Conservation (phyloP, 2,329 filamentous ascomycete species). For the Beauveria sp. region DNA sequence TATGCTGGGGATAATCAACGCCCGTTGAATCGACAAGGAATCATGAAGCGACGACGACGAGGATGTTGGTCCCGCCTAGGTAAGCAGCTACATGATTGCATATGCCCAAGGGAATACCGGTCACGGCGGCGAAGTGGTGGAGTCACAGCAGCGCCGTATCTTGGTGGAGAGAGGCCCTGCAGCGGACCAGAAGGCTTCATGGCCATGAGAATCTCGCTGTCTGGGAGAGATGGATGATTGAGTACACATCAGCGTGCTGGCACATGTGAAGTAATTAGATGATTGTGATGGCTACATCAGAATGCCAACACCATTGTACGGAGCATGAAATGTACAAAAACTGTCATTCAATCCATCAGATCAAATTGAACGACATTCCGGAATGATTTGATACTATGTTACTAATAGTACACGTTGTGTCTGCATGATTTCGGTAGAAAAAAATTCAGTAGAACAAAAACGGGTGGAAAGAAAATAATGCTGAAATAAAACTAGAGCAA, state of each 20-base stretch:
- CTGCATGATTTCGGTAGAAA: background rate
- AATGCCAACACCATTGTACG: background rate
- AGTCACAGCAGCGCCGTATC: background rate
- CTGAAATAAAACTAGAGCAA: background rate
- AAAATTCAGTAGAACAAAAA: background rate
- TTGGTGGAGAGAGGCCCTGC: constrained; percentile 2
- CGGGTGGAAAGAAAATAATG: too few relatives aligned
- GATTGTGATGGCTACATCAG: too few relatives aligned
- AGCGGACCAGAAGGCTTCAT: background rate
- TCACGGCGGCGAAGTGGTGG: constrained; percentile 6
- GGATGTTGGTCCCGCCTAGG: background rate
- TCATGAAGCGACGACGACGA: background rate
- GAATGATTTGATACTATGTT: background rate
- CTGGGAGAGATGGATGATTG: background rate
- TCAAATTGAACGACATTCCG: background rate
- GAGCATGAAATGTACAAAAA: background rate
- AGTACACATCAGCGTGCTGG: background rate
- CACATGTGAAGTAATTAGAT: too few relatives aligned
- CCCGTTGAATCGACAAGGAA: background rate
- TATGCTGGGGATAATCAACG: background rate
- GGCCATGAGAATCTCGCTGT: constrained; percentile 1
- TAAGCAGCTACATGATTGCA: background rate
- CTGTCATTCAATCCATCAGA: background rate
- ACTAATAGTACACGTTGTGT: constrained; percentile 3
- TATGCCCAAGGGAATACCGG: constrained; percentile 15